phyloP scores from a whole-genome alignment of 129 eudicot species.

The Flaveria linearis region DNA sequence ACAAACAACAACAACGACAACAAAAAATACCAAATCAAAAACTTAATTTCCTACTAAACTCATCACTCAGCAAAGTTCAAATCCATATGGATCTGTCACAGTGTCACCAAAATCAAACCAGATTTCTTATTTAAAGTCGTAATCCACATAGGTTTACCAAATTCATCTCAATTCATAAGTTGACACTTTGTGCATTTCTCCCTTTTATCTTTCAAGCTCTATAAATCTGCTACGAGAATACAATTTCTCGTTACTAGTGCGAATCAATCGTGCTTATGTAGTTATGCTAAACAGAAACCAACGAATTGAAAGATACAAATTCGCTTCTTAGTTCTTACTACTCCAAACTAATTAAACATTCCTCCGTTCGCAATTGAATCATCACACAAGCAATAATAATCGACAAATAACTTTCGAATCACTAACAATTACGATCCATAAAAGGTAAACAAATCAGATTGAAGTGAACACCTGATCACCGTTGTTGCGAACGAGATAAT shows the following conservation, averaged over 20 bases:
- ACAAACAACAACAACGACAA: neutral
- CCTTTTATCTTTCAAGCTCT: neutral
- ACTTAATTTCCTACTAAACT: neutral
- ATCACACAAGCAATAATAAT: too few relatives aligned
- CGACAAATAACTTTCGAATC: neutral
- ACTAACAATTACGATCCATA: neutral
- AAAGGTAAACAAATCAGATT: neutral
- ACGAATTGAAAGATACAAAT: neutral
- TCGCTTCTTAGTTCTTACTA: neutral
- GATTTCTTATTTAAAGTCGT: neutral
- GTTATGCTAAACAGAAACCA: neutral
- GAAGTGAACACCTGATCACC: slow-evolving; percentile 53
- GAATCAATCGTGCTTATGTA: neutral
- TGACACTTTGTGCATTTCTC: too few relatives aligned
- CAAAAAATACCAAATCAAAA: neutral
- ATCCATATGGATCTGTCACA: neutral
- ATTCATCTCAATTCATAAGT: neutral
- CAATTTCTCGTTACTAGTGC: neutral
- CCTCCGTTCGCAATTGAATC: neutral
- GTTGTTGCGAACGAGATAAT: slow-evolving; percentile 56
- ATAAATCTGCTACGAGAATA: neutral
- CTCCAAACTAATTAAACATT: neutral
- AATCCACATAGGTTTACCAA: slow-evolving; percentile 7
- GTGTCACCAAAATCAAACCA: neutral
- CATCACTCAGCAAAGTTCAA: slow-evolving; percentile 1